Evolutionary conservation across 2,329 filamentous ascomycete species (phyloP).

Genomic region (Drechslerella coelobrocha): DNA sequence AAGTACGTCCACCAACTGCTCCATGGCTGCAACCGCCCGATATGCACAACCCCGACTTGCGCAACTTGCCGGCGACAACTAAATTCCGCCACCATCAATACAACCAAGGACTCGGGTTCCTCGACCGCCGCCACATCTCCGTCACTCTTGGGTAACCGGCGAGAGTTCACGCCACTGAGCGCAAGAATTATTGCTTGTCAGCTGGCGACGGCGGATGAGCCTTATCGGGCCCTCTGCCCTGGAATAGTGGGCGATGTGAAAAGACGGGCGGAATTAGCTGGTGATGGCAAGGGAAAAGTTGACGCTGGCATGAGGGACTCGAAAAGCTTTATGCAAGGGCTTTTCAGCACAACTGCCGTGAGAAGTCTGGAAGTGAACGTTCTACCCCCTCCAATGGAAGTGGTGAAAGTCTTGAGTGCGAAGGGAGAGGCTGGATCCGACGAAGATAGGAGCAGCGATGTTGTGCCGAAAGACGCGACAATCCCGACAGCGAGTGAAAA

Average conservation of each 20-base stretch:
- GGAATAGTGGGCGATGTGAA: slow-evolving; percentile 56
- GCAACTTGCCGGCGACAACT: slow-evolving; percentile 76
- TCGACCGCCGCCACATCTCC: too few species aligned
- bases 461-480: background rate
- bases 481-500: background rate
- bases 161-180: slow-evolving; percentile 80
- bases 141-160: slow-evolving; percentile 66
- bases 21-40: slow-evolving; percentile 73
- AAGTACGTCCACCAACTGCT: slow-evolving; percentile 84
- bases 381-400: slow-evolving; percentile 52
- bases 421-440: background rate
- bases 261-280: slow-evolving; percentile 23
- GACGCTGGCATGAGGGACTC: slow-evolving; percentile 62
- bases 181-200: slow-evolving; percentile 81
- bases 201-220: slow-evolving; percentile 79
- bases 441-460: slow-evolving; percentile 13
- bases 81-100: slow-evolving; percentile 58
- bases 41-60: slow-evolving; percentile 78
- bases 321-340: slow-evolving; percentile 68
- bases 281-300: slow-evolving; percentile 40
- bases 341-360: slow-evolving; percentile 71
- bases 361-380: slow-evolving; percentile 73
- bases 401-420: slow-evolving; percentile 11
- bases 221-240: slow-evolving; percentile 72
- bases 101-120: slow-evolving; percentile 59